Percentiles rank a stretch among this genome's conserved stretches.
These are phyloP conservation scores for Phytomonas serpens DNA, from an alignment of 208 protist species.

Conservation along the genomic window DNA sequence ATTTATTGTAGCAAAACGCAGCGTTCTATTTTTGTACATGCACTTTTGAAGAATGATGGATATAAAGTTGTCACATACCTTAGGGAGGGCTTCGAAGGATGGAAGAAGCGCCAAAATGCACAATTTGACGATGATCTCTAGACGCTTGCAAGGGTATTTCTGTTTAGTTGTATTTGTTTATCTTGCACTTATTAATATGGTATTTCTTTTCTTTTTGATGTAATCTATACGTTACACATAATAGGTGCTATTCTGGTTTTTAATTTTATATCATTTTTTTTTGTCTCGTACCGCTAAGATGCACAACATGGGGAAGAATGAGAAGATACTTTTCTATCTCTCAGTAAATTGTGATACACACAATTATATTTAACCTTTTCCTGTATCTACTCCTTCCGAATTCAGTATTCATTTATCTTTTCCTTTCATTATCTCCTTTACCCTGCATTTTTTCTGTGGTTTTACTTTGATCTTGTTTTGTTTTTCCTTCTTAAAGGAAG, in stretches of 20 bases:
- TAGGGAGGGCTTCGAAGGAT: constrained; percentile 25
- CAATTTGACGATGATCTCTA: constrained; percentile 46
- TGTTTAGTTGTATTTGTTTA: not conserved
- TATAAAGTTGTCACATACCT: constrained; percentile 31
- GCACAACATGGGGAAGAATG: not conserved
- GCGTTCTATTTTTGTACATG: constrained; percentile 23
- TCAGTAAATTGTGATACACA: not conserved
- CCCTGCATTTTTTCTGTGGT: constrained; percentile 8
- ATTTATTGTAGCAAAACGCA: constrained; percentile 37
- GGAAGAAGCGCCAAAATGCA: constrained; percentile 23
- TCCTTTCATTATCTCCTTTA: not conserved
- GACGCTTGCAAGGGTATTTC: not conserved
- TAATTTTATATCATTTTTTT: not conserved
- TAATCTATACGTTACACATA: constrained; percentile 9
- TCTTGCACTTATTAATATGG: not conserved
- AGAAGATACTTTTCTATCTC: not conserved
- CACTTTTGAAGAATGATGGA: constrained; percentile 18
- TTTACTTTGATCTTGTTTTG: not conserved
- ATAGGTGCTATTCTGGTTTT: not conserved
- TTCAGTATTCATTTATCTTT: not conserved
- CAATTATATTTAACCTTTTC: not conserved
- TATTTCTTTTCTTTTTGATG: not conserved
- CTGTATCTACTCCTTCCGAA: not conserved
- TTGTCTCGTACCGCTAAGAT: not conserved
- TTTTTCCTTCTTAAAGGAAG: not conserved